Evolutionary conservation across 2,329 filamentous ascomycete genomes (phyloP).

Genomic region (Penicillium sp.): DNA sequence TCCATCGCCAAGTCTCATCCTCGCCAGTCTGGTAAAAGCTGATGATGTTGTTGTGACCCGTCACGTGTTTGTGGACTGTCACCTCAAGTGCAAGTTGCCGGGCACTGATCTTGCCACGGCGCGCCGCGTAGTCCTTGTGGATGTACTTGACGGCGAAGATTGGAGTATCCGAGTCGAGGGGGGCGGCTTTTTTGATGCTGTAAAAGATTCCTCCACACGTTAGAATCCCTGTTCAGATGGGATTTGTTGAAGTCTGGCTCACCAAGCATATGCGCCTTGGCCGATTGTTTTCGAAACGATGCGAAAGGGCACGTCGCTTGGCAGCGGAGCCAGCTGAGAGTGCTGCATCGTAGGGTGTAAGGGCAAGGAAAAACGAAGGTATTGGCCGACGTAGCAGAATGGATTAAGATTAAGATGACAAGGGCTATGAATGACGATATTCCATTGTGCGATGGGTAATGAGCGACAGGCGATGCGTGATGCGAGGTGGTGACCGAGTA

Average conservation of each 20-base stretch:
- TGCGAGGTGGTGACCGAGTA: conserved; percentile 1
- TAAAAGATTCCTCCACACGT: background rate
- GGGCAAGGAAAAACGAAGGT: background rate
- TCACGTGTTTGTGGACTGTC: conserved; percentile 83
- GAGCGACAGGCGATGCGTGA: background rate
- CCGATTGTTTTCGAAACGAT: conserved; percentile 96
- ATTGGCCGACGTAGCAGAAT: background rate
- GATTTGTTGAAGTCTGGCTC: conserved; percentile 19
- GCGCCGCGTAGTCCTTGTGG: conserved; percentile 91
- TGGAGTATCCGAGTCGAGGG: conserved; percentile 67
- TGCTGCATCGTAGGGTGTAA: conserved; percentile 58
- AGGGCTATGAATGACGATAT: background rate
- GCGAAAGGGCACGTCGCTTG: conserved; percentile 82
- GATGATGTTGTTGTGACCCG: conserved; percentile 90
- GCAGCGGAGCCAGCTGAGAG: conserved; percentile 87
- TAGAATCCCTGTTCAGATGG: background rate
- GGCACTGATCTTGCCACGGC: conserved; percentile 81
- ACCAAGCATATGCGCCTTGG: conserved; percentile 97
- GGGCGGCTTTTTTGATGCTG: conserved; percentile 91
- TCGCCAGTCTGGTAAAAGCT: conserved; percentile 88
- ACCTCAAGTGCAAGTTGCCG: conserved; percentile 94
- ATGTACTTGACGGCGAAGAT: conserved; percentile 98
- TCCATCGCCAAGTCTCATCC: conserved; percentile 88
- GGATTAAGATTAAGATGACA: background rate
- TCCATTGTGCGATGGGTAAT: conserved; percentile 2